Conservation (phyloP, 139 green algal genomes). For the Coelastrella sp. region DNA sequence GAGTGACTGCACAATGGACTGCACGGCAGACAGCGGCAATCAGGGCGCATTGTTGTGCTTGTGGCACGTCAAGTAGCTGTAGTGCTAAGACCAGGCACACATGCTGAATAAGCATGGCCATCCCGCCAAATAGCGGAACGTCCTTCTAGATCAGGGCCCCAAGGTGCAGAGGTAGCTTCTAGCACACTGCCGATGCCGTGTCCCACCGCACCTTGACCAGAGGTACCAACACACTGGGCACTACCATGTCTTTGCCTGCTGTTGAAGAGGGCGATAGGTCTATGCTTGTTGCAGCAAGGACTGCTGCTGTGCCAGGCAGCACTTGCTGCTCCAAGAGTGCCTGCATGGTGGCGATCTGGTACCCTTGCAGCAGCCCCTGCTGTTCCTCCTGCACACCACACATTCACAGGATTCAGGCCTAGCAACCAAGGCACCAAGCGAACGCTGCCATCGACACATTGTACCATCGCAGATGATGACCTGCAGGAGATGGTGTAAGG, state of each 20-base stretch:
- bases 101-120: too few relatives aligned
- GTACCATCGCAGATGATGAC: too few relatives aligned
- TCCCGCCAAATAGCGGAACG: too few relatives aligned
- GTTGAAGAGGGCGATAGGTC: not conserved
- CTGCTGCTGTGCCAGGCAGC: conserved; percentile 26
- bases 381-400: conserved; percentile 32
- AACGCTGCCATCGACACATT: too few relatives aligned
- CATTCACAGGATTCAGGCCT: too few relatives aligned
- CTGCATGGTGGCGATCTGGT: conserved; percentile 20
- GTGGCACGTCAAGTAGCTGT: too few relatives aligned
- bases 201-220: conserved; percentile 10
- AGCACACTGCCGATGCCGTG: not conserved
- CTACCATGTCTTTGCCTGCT: conserved; percentile 28
- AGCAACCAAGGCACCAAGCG: too few relatives aligned
- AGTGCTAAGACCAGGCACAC: too few relatives aligned
- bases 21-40: not conserved
- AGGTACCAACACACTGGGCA: conserved; percentile 25
- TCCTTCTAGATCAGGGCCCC: too few relatives aligned
- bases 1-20: conserved; percentile 10
- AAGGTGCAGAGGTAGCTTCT: not conserved
- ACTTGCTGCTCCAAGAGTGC: conserved; percentile 46
- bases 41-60: too few relatives aligned
- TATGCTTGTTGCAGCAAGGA: conserved; percentile 5
- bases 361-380: conserved; percentile 23
- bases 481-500: too few relatives aligned